These are phyloP conservation scores for Geosmithia flava DNA, from an alignment of 2,329 filamentous ascomycete species.

Conservation along the genomic window DNA sequence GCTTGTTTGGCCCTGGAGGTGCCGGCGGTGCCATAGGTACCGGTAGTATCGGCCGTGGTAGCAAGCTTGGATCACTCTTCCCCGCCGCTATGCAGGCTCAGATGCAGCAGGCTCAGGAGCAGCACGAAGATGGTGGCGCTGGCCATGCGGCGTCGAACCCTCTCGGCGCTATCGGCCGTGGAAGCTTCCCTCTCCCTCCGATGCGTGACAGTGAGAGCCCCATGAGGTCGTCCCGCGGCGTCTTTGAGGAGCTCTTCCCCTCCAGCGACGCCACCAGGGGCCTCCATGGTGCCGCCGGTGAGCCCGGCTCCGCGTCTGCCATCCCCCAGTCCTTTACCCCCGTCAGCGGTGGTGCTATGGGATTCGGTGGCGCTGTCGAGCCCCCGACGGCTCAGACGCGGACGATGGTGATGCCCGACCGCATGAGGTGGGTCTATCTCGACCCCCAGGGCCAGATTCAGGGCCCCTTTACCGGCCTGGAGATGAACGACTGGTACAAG, in stretches of 20 bases:
- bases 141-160: constrained; percentile 44
- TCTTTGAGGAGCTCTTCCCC: constrained; percentile 43
- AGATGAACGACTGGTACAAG: constrained; percentile 99
- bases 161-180: constrained; percentile 55
- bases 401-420: constrained; percentile 97
- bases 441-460: constrained; percentile 89
- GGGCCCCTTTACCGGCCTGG: constrained; percentile 87
- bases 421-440: constrained; percentile 97
- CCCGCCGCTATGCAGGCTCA: constrained; percentile 83
- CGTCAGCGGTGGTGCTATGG: constrained; percentile 13
- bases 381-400: constrained; percentile 59
- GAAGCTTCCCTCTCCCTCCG: constrained; percentile 36
- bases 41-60: constrained; percentile 60
- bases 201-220: constrained; percentile 47
- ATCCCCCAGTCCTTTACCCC: constrained; percentile 21
- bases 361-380: constrained; percentile 24
- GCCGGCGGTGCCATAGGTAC: constrained; percentile 36
- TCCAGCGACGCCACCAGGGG: constrained; percentile 17
- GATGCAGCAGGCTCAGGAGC: constrained; percentile 64
- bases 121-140: constrained; percentile 40
- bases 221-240: constrained; percentile 38
- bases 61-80: constrained; percentile 80
- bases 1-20: constrained; percentile 55
- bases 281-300: constrained; percentile 21
- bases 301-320: constrained; percentile 17